phyloP scores from a whole-genome alignment of 2,329 filamentous ascomycete species.

The Ceratocystis albifundus region DNA sequence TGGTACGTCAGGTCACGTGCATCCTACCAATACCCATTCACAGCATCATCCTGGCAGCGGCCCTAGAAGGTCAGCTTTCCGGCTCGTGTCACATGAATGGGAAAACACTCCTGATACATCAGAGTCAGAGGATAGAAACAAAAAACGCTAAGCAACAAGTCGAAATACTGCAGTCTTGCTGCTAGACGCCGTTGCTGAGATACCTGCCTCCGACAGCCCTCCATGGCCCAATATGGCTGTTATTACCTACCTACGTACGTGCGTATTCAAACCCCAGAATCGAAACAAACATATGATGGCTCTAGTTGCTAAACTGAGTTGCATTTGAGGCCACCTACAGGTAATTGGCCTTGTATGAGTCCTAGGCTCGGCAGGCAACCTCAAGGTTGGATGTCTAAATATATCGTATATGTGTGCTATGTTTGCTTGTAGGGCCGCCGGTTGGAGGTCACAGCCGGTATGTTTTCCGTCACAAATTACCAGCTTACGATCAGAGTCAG shows the following conservation, averaged over 20 bases:
- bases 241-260: not conserved
- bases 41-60: too few relatives aligned
- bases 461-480: not conserved
- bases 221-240: too few relatives aligned
- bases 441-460: not conserved
- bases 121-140: not conserved
- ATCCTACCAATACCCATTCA: not conserved
- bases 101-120: not conserved
- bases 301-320: not conserved
- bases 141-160: too few relatives aligned
- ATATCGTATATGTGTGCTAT: not conserved
- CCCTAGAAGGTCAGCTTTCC: not conserved
- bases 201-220: too few relatives aligned
- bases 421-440: not conserved
- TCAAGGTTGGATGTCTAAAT: not conserved
- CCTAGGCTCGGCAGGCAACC: not conserved
- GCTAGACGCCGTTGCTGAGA: too few relatives aligned
- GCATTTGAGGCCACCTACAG: not conserved
- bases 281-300: not conserved
- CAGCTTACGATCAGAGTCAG: not conserved
- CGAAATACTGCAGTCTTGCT: too few relatives aligned
- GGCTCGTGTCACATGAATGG: conserved; percentile 7
- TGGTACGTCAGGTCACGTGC: not conserved
- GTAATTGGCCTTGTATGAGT: not conserved
- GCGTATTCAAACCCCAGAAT: not conserved